These are phyloP conservation scores for Cordyceps pruinosa DNA, from an alignment of 2,329 filamentous ascomycete genomes.

Conservation along the genomic window DNA sequence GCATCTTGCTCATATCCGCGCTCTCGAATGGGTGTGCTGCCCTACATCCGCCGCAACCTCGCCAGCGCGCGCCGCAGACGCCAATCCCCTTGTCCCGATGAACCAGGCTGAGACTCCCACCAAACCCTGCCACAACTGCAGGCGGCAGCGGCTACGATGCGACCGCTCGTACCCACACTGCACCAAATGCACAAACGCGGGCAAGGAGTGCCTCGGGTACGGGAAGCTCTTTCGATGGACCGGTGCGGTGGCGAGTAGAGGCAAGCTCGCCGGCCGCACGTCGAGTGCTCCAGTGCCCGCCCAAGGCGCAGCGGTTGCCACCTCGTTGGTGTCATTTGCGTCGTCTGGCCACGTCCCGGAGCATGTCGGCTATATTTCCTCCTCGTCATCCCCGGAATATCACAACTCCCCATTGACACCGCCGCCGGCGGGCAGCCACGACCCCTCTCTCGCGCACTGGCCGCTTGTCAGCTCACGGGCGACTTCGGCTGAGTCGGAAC, in stretches of 20 bases:
- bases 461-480: constrained; percentile 23
- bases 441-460: constrained; percentile 11
- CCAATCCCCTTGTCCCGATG: constrained; percentile 2
- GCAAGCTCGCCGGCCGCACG: constrained; percentile 35
- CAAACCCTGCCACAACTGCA: constrained; percentile 47
- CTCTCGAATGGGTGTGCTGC: not conserved
- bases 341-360: not conserved
- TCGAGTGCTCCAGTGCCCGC: constrained; percentile 25
- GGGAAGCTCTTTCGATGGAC: constrained; percentile 48
- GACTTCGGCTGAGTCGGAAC: constrained; percentile 16
- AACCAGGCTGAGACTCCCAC: constrained; percentile 19
- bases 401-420: not conserved
- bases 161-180: constrained; percentile 45
- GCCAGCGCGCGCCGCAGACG: not conserved
- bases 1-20: not conserved
- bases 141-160: constrained; percentile 45
- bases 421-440: not conserved
- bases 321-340: not conserved
- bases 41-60: not conserved
- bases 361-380: not conserved
- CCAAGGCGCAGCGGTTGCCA: not conserved
- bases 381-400: not conserved
- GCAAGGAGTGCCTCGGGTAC: constrained; percentile 47
- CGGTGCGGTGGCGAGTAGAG: constrained; percentile 36
- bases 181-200: constrained; percentile 42